Evolutionary conservation across 208 protist genomes (phyloP).

Genomic region (Trypanosoma caninum): DNA sequence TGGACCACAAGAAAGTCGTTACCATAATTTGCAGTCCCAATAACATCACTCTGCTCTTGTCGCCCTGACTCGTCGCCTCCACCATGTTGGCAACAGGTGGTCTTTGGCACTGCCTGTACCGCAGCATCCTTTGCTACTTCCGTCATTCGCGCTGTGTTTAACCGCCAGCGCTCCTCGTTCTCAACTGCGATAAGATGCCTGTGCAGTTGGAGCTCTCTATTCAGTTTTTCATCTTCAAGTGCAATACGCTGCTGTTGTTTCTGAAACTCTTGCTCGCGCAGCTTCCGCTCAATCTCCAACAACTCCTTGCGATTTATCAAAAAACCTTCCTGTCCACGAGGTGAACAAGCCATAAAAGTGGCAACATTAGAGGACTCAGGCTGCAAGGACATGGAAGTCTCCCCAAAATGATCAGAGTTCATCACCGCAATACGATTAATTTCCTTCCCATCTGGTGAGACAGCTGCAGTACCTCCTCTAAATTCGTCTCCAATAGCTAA

Average conservation of each 20-base stretch:
- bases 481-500: too few relatives aligned
- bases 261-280: slow-evolving; percentile 12
- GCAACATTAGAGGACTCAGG: neutral
- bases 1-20: slow-evolving; percentile 5
- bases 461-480: too few relatives aligned
- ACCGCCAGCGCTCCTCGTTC: slow-evolving; percentile 13
- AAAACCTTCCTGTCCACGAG: neutral
- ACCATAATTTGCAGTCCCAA: neutral
- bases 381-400: too few relatives aligned
- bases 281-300: slow-evolving; percentile 3
- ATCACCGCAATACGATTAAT: too few relatives aligned
- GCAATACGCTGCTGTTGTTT: slow-evolving; percentile 14
- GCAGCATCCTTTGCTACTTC: slow-evolving; percentile 13
- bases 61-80: neutral
- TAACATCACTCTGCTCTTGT: neutral
- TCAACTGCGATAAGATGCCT: slow-evolving; percentile 15
- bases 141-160: slow-evolving; percentile 9
- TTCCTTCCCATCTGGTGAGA: too few relatives aligned
- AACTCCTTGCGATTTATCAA: neutral
- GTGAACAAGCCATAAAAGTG: neutral
- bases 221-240: slow-evolving; percentile 4
- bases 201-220: slow-evolving; percentile 2
- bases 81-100: neutral
- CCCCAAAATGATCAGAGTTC: too few relatives aligned
- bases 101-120: slow-evolving; percentile 6